These are phyloP conservation scores for Fusarium neocosmosporiellum DNA, from an alignment of 2,329 filamentous ascomycete genomes.

Conservation along the genomic window DNA sequence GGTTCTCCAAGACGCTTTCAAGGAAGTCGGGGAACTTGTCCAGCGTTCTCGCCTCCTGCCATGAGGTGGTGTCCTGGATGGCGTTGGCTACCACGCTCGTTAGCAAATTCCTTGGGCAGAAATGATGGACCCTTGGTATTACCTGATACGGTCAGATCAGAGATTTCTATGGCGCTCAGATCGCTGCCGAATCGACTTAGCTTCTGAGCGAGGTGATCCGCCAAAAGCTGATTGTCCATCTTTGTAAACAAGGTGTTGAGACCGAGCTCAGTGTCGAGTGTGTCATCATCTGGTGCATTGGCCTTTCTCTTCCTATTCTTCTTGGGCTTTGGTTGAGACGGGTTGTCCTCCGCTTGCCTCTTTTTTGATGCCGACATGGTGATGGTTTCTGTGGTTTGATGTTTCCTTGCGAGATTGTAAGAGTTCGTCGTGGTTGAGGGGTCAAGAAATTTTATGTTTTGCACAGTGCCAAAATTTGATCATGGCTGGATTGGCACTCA, in stretches of 20 bases:
- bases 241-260: conserved; percentile 83
- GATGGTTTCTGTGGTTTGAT: conserved; percentile 7
- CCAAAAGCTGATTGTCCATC: conserved; percentile 85
- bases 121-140: conserved; percentile 39
- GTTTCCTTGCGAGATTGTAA: conserved; percentile 4
- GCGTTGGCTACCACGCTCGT: conserved; percentile 66
- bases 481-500: neutral
- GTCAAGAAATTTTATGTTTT: conserved; percentile 39
- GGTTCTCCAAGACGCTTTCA: conserved; percentile 71
- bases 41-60: conserved; percentile 72
- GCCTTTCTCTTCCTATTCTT: conserved; percentile 68
- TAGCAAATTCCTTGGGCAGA: neutral
- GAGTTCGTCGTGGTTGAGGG: conserved; percentile 19
- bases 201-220: conserved; percentile 86
- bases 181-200: conserved; percentile 82
- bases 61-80: conserved; percentile 84
- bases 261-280: conserved; percentile 75
- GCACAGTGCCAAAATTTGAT: conserved; percentile 34
- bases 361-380: conserved; percentile 62
- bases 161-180: conserved; percentile 84
- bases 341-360: conserved; percentile 64
- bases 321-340: conserved; percentile 50
- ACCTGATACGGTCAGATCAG: conserved; percentile 85
- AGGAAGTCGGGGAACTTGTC: conserved; percentile 84
- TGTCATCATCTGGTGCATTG: conserved; percentile 65